A percentile compares a stretch with the other conserved stretches of the same genome.
These are phyloP conservation scores for Tetrapyrgos nigripes DNA, from an alignment of 1,284 basidiomycete species.

Conservation along the genomic window DNA sequence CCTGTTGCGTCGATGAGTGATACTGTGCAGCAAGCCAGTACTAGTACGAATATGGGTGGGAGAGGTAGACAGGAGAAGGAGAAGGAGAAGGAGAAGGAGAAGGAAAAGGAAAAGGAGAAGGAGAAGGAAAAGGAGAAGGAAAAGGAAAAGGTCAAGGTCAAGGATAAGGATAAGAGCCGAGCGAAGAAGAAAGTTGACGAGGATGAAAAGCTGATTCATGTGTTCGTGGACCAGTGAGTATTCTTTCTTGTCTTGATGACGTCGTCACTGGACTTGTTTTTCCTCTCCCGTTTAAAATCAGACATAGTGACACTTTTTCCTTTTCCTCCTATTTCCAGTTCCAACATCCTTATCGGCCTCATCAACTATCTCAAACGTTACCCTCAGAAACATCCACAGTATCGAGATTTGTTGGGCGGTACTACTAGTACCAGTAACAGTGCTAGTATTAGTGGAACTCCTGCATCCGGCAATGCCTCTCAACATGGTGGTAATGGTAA, in stretches of 20 bases:
- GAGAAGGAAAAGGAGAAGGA: too few relatives aligned
- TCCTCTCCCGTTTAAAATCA: conserved; percentile 10
- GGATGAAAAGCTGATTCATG: conserved; percentile 72
- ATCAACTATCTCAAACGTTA: conserved; percentile 67
- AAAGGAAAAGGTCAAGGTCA: conserved; percentile 3
- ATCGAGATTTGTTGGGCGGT: conserved; percentile 30
- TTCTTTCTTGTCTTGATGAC: neutral
- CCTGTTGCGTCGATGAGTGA: conserved; percentile 22
- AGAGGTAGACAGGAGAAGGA: too few relatives aligned
- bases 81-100: too few relatives aligned
- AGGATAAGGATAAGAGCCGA: conserved; percentile 2
- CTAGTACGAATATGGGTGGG: too few relatives aligned
- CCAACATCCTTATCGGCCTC: conserved; percentile 85
- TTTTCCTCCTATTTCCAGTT: conserved; percentile 48
- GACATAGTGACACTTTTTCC: neutral
- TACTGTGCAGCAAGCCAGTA: too few relatives aligned
- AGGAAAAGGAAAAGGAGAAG: too few relatives aligned
- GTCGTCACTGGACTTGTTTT: conserved; percentile 15
- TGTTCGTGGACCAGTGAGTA: conserved; percentile 87
- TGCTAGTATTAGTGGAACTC: neutral
- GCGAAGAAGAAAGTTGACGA: conserved; percentile 25
- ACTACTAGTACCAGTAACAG: conserved; percentile 11
- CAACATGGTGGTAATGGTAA: conserved; percentile 4
- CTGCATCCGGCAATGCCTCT: conserved; percentile 21
- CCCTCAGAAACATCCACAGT: conserved; percentile 30